Percentiles rank a stretch among this genome's conserved stretches.
Conservation (phyloP, 2,329 filamentous ascomycete genomes). For the Didymella keratinophila region DNA sequence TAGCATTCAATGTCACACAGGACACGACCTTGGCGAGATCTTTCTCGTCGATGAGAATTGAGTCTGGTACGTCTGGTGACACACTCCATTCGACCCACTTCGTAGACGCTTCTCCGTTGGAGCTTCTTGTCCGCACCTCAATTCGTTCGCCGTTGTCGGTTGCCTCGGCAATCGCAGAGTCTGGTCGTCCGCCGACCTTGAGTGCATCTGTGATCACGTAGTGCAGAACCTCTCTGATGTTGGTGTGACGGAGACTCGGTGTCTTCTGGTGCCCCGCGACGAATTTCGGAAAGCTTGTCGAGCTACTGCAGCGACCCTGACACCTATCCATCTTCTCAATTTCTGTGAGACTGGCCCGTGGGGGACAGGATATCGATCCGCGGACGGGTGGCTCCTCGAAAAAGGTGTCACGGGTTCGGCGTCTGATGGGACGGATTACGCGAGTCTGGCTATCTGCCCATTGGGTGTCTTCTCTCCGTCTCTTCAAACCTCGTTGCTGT, state of each 20-base stretch:
- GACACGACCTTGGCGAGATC: constrained; percentile 70
- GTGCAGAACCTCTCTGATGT: constrained; percentile 59
- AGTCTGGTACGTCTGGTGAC: constrained; percentile 59
- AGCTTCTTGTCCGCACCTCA: constrained; percentile 56
- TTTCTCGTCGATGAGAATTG: constrained; percentile 67
- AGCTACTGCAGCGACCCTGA: constrained; percentile 36
- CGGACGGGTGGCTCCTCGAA: constrained; percentile 40
- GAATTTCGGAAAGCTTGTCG: constrained; percentile 43
- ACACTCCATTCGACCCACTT: constrained; percentile 62
- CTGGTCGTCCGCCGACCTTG: constrained; percentile 61
- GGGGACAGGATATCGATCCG: constrained; percentile 28
- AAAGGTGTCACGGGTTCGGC: constrained; percentile 39
- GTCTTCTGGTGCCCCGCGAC: constrained; percentile 52
- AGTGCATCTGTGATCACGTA: constrained; percentile 62
- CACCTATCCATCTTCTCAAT: constrained; percentile 30
- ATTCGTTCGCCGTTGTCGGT: constrained; percentile 59
- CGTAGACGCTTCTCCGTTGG: constrained; percentile 54
- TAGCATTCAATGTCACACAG: constrained; percentile 70
- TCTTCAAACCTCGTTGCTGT: constrained; percentile 53
- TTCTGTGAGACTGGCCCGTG: constrained; percentile 20
- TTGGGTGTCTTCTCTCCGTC: constrained; percentile 51
- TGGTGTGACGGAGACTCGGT: constrained; percentile 58
- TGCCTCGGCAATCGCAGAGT: constrained; percentile 58
- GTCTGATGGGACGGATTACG: constrained; percentile 35
- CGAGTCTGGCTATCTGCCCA: constrained; percentile 40